phyloP scores from a whole-genome alignment of 1,139 yeast genomes.

The Kazachstania sp. region DNA sequence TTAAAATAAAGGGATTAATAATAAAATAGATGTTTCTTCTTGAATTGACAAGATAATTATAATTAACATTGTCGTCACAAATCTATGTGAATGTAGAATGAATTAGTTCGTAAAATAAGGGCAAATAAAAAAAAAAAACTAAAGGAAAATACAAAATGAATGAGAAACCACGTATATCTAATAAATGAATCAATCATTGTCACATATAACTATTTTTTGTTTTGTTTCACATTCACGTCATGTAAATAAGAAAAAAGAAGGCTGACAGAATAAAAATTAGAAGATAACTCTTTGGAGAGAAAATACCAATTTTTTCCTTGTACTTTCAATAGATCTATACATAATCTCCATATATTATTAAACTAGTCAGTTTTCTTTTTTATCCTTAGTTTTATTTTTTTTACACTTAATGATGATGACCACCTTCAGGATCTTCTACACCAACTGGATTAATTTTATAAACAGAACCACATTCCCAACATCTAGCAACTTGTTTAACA shows the following conservation, averaged over 20 bases:
- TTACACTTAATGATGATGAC: conserved; percentile 4
- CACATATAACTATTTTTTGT: too few relatives aligned
- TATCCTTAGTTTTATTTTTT: not conserved
- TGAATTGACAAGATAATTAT: too few relatives aligned
- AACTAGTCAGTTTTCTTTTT: not conserved
- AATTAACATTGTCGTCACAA: too few relatives aligned
- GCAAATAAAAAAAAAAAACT: not conserved
- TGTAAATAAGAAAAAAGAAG: too few relatives aligned
- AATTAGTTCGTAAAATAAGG: not conserved
- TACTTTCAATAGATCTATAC: too few relatives aligned
- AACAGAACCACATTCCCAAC: conserved; percentile 99
- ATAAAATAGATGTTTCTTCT: not conserved
- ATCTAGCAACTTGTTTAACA: conserved; percentile 76
- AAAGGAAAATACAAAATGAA: not conserved
- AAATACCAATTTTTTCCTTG: too few relatives aligned
- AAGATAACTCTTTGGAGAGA: too few relatives aligned
- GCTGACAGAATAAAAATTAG: too few relatives aligned
- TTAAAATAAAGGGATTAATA: not conserved
- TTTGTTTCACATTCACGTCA: too few relatives aligned
- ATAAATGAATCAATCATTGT: too few relatives aligned
- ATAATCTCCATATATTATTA: not conserved
- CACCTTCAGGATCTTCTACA: conserved; percentile 51
- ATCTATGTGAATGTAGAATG: not conserved
- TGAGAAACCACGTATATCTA: not conserved
- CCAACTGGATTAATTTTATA: conserved; percentile 86